phyloP scores from a whole-genome alignment of 2,329 filamentous ascomycete species.

The Sclerotinia trifoliorum region DNA sequence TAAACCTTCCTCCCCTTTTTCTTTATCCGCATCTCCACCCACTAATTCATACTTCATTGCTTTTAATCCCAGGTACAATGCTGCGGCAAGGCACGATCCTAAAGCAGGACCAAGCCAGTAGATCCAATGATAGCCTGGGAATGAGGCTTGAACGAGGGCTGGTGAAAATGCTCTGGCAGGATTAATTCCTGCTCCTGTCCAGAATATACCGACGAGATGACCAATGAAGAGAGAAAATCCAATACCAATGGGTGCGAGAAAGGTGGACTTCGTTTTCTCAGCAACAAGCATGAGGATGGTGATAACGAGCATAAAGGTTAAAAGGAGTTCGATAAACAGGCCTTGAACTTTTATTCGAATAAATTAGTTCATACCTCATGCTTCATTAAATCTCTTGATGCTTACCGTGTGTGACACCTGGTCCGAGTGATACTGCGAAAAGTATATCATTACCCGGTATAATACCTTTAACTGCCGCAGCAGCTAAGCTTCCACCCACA shows the following conservation, averaged over 20 bases:
- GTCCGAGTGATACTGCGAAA: slow-evolving; percentile 19
- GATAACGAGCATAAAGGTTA: slow-evolving; percentile 48
- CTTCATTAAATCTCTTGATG: background rate
- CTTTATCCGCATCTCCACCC: slow-evolving; percentile 22
- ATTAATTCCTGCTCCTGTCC: slow-evolving; percentile 49
- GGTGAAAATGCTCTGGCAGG: slow-evolving; percentile 48
- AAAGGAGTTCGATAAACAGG: slow-evolving; percentile 48
- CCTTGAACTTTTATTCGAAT: slow-evolving; percentile 39
- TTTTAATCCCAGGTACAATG: slow-evolving; percentile 11
- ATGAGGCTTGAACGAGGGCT: slow-evolving; percentile 44
- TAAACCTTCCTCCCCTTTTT: background rate
- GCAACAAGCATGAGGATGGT: slow-evolving; percentile 48
- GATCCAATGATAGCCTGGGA: slow-evolving; percentile 48
- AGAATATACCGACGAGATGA: slow-evolving; percentile 43
- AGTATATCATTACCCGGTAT: slow-evolving; percentile 27
- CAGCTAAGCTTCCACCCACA: slow-evolving; percentile 39
- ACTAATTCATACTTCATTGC: slow-evolving; percentile 21
- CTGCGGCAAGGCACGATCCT: slow-evolving; percentile 7
- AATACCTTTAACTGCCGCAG: slow-evolving; percentile 41
- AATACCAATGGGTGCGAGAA: slow-evolving; percentile 50
- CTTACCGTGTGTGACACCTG: slow-evolving; percentile 13
- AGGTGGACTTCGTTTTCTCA: slow-evolving; percentile 41
- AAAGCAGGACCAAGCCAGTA: slow-evolving; percentile 38
- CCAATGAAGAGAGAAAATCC: slow-evolving; percentile 48
- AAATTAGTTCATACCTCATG: slow-evolving; percentile 1